These are phyloP conservation scores for Entomortierella beljakovae DNA, from an alignment of 192 early-diverging fungal genomes.

Conservation along the genomic window DNA sequence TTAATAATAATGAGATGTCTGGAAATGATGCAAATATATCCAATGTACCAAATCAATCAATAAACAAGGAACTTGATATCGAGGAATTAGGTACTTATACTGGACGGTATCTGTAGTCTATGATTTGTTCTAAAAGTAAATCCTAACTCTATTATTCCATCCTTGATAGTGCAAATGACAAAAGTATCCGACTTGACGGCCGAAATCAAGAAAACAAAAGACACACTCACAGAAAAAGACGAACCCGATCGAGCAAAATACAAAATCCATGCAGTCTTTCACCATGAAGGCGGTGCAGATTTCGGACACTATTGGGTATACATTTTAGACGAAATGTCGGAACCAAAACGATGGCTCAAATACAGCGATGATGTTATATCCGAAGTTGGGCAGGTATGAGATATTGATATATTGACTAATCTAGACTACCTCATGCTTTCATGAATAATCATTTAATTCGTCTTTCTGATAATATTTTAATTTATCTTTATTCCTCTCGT, in stretches of 20 bases:
- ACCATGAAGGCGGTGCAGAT: constrained; percentile 70
- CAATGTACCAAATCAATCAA: no score
- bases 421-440: not conserved
- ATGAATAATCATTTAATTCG: not conserved
- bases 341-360: constrained; percentile 71
- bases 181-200: constrained; percentile 20
- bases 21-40: no score
- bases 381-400: constrained; percentile 54
- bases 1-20: no score
- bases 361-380: constrained; percentile 81
- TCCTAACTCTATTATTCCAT: not conserved
- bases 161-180: constrained; percentile 4
- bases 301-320: constrained; percentile 89
- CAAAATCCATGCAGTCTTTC: constrained; percentile 81
- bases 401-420: not conserved
- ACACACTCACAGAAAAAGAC: constrained; percentile 54
- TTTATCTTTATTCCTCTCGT: not conserved
- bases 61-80: not conserved
- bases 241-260: constrained; percentile 61
- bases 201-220: constrained; percentile 48
- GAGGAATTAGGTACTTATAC: constrained; percentile 1
- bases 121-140: no score
- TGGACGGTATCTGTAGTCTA: no score
- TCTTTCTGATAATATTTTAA: not conserved
- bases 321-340: constrained; percentile 65